Base-by-base conservation (phyloP, 2,329 filamentous ascomycete species). In the Endoconidiophora polonica region DNA sequence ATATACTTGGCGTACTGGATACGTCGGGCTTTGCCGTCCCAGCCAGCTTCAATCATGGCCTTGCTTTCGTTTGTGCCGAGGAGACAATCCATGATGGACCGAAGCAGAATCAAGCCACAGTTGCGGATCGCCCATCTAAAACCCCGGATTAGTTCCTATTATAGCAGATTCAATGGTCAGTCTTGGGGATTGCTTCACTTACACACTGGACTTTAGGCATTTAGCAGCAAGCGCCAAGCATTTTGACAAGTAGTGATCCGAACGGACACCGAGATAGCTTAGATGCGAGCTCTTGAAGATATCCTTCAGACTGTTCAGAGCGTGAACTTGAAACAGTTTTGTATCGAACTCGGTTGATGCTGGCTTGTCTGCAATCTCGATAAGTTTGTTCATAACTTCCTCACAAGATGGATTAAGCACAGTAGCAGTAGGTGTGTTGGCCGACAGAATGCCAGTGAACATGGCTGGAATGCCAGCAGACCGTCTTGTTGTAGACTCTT, bases 401-500 rank as follows among this genome's bases (percentile, higher is more conserved):
- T 75, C 66, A 49, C 91, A 83, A 0, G 82, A 74, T 1, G 76
- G 76, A 0, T 65, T 67, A 10, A 5, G 7, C 7, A 33, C 26
- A 10, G 26, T 10, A 9, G 26, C 26, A 1, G 67, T 59, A 29
- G 36, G 45, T 0, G 74, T 64, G 55, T 81, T 77, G 6, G 84
- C 79, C 3, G 79, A 74, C 3, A 95, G 67, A 36, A 96, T 79
- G 1, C 86, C 87, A 1, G 83, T 83, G 47, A 96, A 79, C 55
- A 96, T 72, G 6, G 86, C 82, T 0, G 91, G 91, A 42, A 98
- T 81, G 16, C 91, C 91, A 7, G 91, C 91, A 1, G 91, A 98
- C 54, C 93, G 74, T 49, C 91, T 74, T 2, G 93, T 98, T 4
- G 86, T 88, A 0, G 83, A 86, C 2, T 77, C 77, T 59, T 91